These are phyloP conservation scores for Amylocarpus encephaloides DNA, from an alignment of 2,329 filamentous ascomycete genomes.

Conservation along the genomic window DNA sequence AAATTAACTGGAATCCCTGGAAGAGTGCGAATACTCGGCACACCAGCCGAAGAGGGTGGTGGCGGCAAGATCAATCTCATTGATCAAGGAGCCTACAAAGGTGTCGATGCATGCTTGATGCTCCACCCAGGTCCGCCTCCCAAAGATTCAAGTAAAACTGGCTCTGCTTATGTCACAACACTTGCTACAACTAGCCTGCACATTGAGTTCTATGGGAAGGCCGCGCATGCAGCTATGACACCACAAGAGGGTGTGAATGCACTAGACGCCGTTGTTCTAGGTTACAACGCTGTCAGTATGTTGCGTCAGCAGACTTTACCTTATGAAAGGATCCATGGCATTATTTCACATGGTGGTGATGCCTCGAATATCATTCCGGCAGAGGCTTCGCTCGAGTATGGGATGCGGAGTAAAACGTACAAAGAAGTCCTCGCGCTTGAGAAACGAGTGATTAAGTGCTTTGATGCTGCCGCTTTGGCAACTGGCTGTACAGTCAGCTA, in stretches of 20 bases:
- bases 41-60: constrained; percentile 27
- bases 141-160: not conserved
- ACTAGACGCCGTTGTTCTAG: constrained; percentile 34
- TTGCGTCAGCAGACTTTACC: constrained; percentile 29
- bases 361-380: constrained; percentile 35
- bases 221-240: constrained; percentile 35
- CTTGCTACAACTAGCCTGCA: constrained; percentile 15
- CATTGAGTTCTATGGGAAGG: constrained; percentile 24
- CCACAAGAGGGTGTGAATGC: constrained; percentile 38
- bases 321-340: constrained; percentile 33
- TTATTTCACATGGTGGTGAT: constrained; percentile 34
- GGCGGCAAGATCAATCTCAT: constrained; percentile 39
- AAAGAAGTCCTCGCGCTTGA: constrained; percentile 14
- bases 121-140: constrained; percentile 24
- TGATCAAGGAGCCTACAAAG: constrained; percentile 37
- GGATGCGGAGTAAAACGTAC: constrained; percentile 17
- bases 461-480: constrained; percentile 23
- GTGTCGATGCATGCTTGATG: constrained; percentile 37
- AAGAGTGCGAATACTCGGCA: constrained; percentile 28
- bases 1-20: constrained; percentile 20
- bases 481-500: constrained; percentile 26
- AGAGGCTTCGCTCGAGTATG: constrained; percentile 15
- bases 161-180: not conserved
- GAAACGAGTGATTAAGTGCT: constrained; percentile 19
- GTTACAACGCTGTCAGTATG: constrained; percentile 32